Evolutionary conservation across 2,329 filamentous ascomycete species (phyloP), one percentile per base, ranked within the genome.

Genomic region (Xylariaceae sp.): DNA sequence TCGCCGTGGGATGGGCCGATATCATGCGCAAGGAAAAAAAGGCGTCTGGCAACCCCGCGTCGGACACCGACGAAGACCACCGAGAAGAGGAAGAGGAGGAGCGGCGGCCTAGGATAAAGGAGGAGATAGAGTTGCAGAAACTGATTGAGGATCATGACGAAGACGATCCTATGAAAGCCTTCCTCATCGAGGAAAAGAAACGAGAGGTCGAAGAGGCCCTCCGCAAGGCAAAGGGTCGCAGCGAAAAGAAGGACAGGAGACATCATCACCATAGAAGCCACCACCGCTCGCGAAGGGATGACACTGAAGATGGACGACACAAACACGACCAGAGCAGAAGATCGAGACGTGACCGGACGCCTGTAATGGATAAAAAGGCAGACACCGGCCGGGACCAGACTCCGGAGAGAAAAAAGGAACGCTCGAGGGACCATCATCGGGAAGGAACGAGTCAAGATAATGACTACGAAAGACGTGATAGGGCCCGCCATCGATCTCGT

Each of bases 161-260:
- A 16, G 90, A 97, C 45, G 92, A 98, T 60, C 92, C 92, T 0
- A 98, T 98, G 92, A 96, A 95, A 64, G 80, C 78, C 26, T 96
- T 86, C 54, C 60, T 97, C 48, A 80, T 96, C 36, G 78, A 90
- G 48, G 85, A 94, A 64, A 96, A 97, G 73, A 88, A 85, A 63
- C 87, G 88, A 59, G 87, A 95, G 59, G 76, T 95, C 9, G 79
- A 84, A 38, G 74, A 76, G 42, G 89, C 87, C 3, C 63, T 85
- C 51, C 39, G 16, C 17, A 42, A 69, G 71, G 47, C 73, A 64
- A 51, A 71, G 31, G 73, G 63, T 56, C 64, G 56, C 51, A 68
- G 69, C 41, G 68, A 73, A 11, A 73, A 67, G 52, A 71, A 64
- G 49, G 65, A 69, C 43, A 61, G 63, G 38, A 48, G 39, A 38